Evolutionary conservation across 2,329 filamentous ascomycete genomes (phyloP), one percentile per base, ranked within the genome.

Genomic region (Penicillium sp.): DNA sequence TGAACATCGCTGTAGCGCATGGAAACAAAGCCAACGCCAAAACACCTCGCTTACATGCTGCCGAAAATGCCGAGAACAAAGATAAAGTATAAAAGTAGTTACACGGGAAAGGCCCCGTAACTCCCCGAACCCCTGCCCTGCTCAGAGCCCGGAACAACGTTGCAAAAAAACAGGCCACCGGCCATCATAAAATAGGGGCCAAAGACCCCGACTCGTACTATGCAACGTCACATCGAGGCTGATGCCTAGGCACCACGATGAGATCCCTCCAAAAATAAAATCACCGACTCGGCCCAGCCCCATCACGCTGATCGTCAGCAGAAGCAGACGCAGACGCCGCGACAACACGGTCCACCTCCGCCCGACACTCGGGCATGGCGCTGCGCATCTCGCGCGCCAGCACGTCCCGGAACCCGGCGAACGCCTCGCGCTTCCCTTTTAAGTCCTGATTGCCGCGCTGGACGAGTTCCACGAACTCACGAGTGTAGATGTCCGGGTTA

Each of bases 401-500:
- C 36, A 83, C 76, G 65, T 85, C 80, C 51, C 81, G 75, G 55
- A 86, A 82, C 40, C 74, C 69, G 10, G 75, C 77, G 67, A 84
- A 85, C 1, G 82, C 83, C 61, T 84, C 77, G 50, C 74, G 76
- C 60, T 82, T 82, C 28, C 83, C 84, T 59, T 82, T 84, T 46
- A 85, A 69, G 67, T 82, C 79, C 63, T 85, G 82, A 57, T 87
- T 87, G 44, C 79, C 78, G 54, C 79, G 76, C 71, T 85, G 83
- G 8, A 84, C 81, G 25, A 81, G 73, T 68, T 87, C 83, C 40
- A 86, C 81, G 56, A 86, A 85, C 59, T 86, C 82, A 41, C 83
- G 77, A 8, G 82, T 86, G 68, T 85, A 86, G 58, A 86, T 85
- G 61, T 86, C 83, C 7, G 83, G 84, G 62, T 87, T 87, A 20